A percentile compares a stretch with the other conserved stretches of the same genome.
These are phyloP conservation scores for Lagenaria siceraria DNA, from an alignment of 306 rosid genomes.

Conservation along the genomic window DNA sequence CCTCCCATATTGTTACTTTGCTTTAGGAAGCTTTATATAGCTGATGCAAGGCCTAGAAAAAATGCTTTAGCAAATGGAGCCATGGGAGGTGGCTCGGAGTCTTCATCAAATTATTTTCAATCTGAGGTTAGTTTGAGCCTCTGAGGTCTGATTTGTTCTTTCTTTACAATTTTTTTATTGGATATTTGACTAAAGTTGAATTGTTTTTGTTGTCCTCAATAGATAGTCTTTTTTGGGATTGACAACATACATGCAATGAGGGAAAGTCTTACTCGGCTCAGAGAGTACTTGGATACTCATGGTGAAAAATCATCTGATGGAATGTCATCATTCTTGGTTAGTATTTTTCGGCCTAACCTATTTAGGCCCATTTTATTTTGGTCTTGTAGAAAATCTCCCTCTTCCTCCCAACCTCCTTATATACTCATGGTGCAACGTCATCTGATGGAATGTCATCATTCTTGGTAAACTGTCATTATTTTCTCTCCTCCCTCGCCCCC, in stretches of 20 bases:
- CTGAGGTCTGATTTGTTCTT: slow-evolving; percentile 14
- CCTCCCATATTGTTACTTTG: background rate
- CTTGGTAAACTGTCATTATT: slow-evolving; percentile 18
- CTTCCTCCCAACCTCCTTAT: slow-evolving; percentile 13
- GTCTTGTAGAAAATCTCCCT: background rate
- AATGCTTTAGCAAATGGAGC: slow-evolving; percentile 98
- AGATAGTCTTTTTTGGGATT: slow-evolving; percentile 90
- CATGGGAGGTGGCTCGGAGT: slow-evolving; percentile 99
- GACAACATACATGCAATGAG: slow-evolving; percentile 98
- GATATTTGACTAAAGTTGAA: background rate
- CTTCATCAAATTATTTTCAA: slow-evolving; percentile 84
- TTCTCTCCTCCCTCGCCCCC: background rate
- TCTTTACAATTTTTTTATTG: slow-evolving; percentile 6
- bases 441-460: slow-evolving; percentile 94
- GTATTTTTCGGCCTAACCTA: slow-evolving; percentile 9
- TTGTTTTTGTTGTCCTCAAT: slow-evolving; percentile 11
- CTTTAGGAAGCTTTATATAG: slow-evolving; percentile 81
- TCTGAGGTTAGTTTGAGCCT: slow-evolving; percentile 55
- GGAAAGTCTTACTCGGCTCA: slow-evolving; percentile 84
- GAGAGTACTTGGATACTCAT: slow-evolving; percentile 83
- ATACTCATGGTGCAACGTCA: slow-evolving; percentile 70
- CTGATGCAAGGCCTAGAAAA: slow-evolving; percentile 94
- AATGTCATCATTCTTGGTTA: slow-evolving; percentile 89
- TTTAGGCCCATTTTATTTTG: background rate
- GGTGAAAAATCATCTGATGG: slow-evolving; percentile 93